Evolutionary conservation across 441 rosid species (phyloP), one percentile per base, ranked within the genome.

Genomic region (Dalechampia spathulata): DNA sequence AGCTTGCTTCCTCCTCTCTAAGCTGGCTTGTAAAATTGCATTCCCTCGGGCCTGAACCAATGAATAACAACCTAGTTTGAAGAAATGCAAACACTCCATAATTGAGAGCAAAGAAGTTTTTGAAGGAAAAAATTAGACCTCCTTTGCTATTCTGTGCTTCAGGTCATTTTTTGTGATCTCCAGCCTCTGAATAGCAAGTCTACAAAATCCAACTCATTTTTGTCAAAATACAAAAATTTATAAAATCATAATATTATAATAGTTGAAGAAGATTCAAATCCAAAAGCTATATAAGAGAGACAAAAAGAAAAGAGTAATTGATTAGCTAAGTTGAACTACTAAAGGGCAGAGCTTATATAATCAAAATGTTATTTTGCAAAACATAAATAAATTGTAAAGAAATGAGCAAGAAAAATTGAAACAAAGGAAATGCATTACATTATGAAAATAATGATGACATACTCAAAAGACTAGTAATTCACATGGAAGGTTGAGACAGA

Each of bases 1-100:
- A 52, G 99, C 97, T 76, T 90, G 95, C 74, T 93, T 93, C 78
- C 99, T 85, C 77, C 96, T 79, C 79, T 93, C 97, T 72, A 93
- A 71, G 79, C 97, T 93, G 72, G 95, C 97, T 74, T 93, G 99
- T 55, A 93, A 75, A 76, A 90, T 83, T 60, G 99, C 96, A 75
- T 90, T 93, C 64, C 96, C 99, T 77, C 97, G 78, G 55, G 99
- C 93, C 99, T 93, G 64, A 65, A 68, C 40, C 62, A 47, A 75
- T 42, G 43, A 56, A 50, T 38, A 60, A 23, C 50, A 55, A 69
- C 49, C 38, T 37, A 32, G 40, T 70, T 61, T 78, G 62, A 27
- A 26, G 61, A 66, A 64, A 57, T 49, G 56, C 41, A 60, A 61
- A 58, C 52, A 21, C 47, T 42, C 41, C 47, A 56, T 19, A 58